Conservation (phyloP, 768 basidiomycete genomes). For the Peribolospora kevripleyi region DNA sequence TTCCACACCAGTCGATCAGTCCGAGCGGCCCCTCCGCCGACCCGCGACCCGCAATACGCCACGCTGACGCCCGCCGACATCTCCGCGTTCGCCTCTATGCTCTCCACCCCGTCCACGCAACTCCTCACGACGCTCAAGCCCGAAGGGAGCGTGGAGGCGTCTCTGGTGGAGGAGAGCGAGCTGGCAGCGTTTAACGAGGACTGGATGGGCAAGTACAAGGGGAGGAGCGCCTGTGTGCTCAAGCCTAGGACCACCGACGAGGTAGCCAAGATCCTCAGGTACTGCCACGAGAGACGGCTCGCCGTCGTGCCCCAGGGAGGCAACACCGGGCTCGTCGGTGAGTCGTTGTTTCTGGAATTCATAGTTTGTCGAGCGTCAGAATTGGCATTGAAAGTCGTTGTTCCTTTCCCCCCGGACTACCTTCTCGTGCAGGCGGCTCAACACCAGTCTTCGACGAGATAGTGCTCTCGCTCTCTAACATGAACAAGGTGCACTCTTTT, state of each 20-base stretch:
- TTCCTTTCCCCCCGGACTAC: not conserved
- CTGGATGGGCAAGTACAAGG: conserved; percentile 49
- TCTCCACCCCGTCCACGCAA: conserved; percentile 16
- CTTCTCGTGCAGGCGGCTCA: conserved; percentile 31
- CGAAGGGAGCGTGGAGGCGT: conserved; percentile 1
- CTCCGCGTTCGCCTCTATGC: conserved; percentile 16
- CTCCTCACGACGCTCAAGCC: conserved; percentile 16
- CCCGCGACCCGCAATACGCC: conserved; percentile 8
- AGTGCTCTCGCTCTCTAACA: conserved; percentile 46
- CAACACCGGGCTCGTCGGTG: conserved; percentile 86
- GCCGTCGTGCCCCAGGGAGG: conserved; percentile 94
- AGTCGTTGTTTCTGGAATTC: conserved; percentile 5
- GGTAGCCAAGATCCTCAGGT: conserved; percentile 66
- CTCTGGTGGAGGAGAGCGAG: conserved; percentile 25
- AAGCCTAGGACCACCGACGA: conserved; percentile 69
- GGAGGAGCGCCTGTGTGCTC: conserved; percentile 58
- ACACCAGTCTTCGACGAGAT: conserved; percentile 73
- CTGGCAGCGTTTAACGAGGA: conserved; percentile 61
- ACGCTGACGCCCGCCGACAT: conserved; percentile 17
- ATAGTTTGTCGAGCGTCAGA: not conserved
- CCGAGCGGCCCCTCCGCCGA: not conserved
- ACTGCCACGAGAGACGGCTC: conserved; percentile 56
- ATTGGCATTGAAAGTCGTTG: not conserved
- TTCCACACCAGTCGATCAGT: not conserved
- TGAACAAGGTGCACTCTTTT: conserved; percentile 34